Conservation (phyloP, 768 basidiomycete species). For the Boletus pseudopeckii region DNA sequence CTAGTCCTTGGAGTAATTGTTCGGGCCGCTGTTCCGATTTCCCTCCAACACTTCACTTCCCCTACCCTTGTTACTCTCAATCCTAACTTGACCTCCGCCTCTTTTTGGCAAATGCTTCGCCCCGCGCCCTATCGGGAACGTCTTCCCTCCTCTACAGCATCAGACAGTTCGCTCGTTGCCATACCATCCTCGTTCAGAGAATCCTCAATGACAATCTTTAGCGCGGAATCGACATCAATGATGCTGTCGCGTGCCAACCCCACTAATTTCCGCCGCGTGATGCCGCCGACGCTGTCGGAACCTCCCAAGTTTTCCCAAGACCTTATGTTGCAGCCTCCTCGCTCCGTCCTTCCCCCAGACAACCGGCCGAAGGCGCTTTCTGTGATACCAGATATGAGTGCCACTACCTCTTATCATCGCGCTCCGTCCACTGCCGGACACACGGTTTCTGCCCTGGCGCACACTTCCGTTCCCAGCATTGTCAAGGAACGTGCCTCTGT, state of each 20-base stretch:
- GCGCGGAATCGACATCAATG: constrained; percentile 40
- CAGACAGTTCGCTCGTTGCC: constrained; percentile 27
- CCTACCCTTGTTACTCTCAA: constrained; percentile 14
- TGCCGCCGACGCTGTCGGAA: constrained; percentile 27
- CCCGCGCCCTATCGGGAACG: constrained; percentile 40
- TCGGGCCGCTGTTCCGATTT: constrained; percentile 22
- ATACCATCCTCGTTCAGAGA: constrained; percentile 45
- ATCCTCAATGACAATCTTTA: constrained; percentile 49
- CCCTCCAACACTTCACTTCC: constrained; percentile 22
- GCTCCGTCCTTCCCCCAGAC: constrained; percentile 22
- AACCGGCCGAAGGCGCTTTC: constrained; percentile 30
- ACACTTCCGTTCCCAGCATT: constrained; percentile 46
- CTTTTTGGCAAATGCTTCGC: constrained; percentile 42
- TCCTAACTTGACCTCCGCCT: constrained; percentile 27
- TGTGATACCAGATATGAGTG: constrained; percentile 20
- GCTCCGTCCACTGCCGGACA: constrained; percentile 15
- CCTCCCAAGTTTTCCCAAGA: constrained; percentile 32
- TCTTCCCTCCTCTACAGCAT: constrained; percentile 27
- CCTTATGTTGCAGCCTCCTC: constrained; percentile 35
- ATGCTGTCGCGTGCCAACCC: constrained; percentile 25
- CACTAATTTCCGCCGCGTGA: constrained; percentile 17
- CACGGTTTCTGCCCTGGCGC: constrained; percentile 25
- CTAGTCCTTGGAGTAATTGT: constrained; percentile 56
- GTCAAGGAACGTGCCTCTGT: constrained; percentile 47
- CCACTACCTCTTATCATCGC: constrained; percentile 5